Conservation (phyloP, 192 early-diverging fungal genomes). For the Backusella tarrabulga region DNA sequence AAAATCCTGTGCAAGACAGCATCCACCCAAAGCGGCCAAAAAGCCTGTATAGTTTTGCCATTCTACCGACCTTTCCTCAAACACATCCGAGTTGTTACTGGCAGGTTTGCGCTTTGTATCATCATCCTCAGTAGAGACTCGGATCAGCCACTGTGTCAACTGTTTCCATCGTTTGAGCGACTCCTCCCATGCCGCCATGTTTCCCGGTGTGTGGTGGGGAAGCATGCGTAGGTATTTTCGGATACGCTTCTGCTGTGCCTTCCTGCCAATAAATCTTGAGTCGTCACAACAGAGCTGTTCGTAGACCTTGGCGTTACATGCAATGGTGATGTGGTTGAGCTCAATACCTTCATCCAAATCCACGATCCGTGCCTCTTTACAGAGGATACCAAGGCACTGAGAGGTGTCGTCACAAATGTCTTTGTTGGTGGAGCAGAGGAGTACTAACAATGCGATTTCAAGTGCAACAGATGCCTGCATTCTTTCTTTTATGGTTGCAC, state of each 20-base stretch:
- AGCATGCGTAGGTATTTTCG: conserved; percentile 61
- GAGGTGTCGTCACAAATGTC: conserved; percentile 54
- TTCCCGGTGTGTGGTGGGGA: conserved; percentile 63
- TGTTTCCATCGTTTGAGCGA: conserved; percentile 69
- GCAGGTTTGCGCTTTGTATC: background rate
- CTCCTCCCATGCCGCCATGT: conserved; percentile 79
- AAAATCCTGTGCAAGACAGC: conserved; percentile 37
- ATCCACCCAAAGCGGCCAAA: conserved; percentile 72
- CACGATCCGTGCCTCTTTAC: conserved; percentile 65
- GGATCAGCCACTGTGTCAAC: conserved; percentile 34
- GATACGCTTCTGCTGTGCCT: conserved; percentile 72
- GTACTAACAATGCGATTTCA: conserved; percentile 72
- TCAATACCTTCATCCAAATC: conserved; percentile 44
- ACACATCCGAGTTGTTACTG: background rate
- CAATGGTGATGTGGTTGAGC: conserved; percentile 44
- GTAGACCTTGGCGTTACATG: conserved; percentile 66
- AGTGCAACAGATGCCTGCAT: conserved; percentile 61
- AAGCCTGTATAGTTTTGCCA: conserved; percentile 83
- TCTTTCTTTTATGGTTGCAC: conserved; percentile 58
- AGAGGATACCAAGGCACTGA: conserved; percentile 61
- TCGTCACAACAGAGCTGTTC: conserved; percentile 44
- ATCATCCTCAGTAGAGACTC: conserved; percentile 1
- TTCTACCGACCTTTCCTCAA: conserved; percentile 35
- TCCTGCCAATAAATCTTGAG: conserved; percentile 41
- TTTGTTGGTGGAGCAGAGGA: conserved; percentile 63